Evolutionary conservation across 2,329 filamentous ascomycete species (phyloP).

Genomic region (Penicillium sp.): DNA sequence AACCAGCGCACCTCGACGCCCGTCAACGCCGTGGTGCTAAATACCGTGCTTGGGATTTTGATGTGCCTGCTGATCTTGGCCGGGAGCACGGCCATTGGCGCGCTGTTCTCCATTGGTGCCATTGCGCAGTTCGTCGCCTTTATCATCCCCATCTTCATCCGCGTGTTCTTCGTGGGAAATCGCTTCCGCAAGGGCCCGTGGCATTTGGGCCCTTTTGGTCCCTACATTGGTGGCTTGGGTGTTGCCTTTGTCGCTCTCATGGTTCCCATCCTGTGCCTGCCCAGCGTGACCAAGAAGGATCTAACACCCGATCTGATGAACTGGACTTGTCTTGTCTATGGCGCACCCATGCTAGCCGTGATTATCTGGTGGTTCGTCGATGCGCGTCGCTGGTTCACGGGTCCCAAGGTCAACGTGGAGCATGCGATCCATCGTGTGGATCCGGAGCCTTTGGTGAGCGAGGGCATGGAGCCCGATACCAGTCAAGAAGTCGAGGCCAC

Average conservation of each 20-base stretch:
- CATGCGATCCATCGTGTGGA: conserved; percentile 41
- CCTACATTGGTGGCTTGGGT: conserved; percentile 56
- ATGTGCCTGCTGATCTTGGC: conserved; percentile 64
- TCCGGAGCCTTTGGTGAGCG: conserved; percentile 23
- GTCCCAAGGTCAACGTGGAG: conserved; percentile 65
- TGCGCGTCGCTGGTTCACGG: conserved; percentile 67
- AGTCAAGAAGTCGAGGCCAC: conserved; percentile 2
- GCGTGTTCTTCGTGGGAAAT: conserved; percentile 54
- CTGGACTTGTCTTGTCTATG: conserved; percentile 66
- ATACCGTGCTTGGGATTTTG: conserved; percentile 58
- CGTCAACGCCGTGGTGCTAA: conserved; percentile 69
- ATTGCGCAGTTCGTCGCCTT: conserved; percentile 62
- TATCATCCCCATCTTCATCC: conserved; percentile 44
- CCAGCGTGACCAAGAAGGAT: conserved; percentile 55
- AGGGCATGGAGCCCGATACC: conserved; percentile 21
- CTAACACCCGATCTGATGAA: conserved; percentile 59
- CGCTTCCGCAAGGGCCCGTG: conserved; percentile 66
- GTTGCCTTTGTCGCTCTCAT: conserved; percentile 62
- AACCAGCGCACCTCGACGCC: conserved; percentile 62
- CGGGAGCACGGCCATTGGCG: conserved; percentile 61
- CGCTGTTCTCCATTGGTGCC: conserved; percentile 68
- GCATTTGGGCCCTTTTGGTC: conserved; percentile 61
- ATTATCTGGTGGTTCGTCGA: conserved; percentile 62
- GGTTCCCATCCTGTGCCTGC: conserved; percentile 66
- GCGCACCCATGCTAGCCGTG: conserved; percentile 59